Conservation (phyloP, 495 filamentous ascomycete species). For the Neurospora hispaniola region DNA sequence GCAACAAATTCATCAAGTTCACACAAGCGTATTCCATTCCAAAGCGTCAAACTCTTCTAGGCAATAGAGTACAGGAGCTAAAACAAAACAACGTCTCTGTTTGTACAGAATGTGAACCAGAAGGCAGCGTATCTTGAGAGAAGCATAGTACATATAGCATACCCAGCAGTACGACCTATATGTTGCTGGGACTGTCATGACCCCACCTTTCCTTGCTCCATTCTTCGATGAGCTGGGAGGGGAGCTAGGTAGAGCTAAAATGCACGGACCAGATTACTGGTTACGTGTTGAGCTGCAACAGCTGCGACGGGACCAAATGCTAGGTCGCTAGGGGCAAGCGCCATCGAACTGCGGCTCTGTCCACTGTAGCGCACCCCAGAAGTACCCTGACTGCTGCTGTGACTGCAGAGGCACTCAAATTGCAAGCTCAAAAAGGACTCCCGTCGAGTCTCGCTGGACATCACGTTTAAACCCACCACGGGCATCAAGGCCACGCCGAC, state of each 20-base stretch:
- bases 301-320: background rate
- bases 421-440: background rate
- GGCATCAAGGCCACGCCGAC: background rate
- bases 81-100: background rate
- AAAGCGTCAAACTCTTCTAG: background rate
- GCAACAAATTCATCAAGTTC: background rate
- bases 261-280: background rate
- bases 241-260: background rate
- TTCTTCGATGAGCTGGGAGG: background rate
- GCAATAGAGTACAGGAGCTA: background rate
- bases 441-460: background rate
- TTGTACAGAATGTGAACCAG: background rate
- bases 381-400: background rate
- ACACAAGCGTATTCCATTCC: background rate
- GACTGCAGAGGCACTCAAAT: background rate
- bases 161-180: background rate
- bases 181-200: background rate
- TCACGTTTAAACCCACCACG: constrained; percentile 3
- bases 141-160: background rate
- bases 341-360: background rate
- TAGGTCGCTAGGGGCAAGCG: background rate
- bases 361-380: background rate
- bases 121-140: background rate
- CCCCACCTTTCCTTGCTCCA: background rate
- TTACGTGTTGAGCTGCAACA: background rate